Evolutionary conservation across 1,284 basidiomycete species (phyloP).

Genomic region (Microbotryomycetes sp.): DNA sequence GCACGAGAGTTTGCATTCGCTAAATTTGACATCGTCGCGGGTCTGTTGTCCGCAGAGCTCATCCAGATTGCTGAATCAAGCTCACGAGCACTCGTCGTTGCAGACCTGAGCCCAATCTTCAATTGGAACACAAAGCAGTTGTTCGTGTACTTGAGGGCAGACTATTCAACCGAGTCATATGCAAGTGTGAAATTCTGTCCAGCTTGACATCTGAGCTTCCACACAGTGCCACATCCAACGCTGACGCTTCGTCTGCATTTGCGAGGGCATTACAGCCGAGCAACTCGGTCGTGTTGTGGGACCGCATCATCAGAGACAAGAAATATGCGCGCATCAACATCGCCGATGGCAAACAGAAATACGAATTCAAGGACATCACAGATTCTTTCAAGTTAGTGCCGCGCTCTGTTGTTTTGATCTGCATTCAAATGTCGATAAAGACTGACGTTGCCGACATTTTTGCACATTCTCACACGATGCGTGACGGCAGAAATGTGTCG

Average conservation of each 20-base stretch:
- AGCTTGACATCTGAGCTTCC: not conserved
- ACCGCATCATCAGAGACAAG: constrained; percentile 69
- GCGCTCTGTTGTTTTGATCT: not conserved
- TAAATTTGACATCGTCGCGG: constrained; percentile 68
- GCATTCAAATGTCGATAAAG: not conserved
- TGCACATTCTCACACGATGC: too few relatives aligned
- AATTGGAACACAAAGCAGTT: constrained; percentile 93
- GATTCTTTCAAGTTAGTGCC: constrained; percentile 65
- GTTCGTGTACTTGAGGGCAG: constrained; percentile 73
- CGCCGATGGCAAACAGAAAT: constrained; percentile 65
- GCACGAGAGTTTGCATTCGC: constrained; percentile 67
- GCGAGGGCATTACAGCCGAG: constrained; percentile 51
- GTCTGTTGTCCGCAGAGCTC: constrained; percentile 45
- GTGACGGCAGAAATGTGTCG: constrained; percentile 52
- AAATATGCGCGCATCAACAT: constrained; percentile 65
- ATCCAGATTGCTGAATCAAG: constrained; percentile 12
- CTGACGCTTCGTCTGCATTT: constrained; percentile 9
- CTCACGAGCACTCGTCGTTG: constrained; percentile 36
- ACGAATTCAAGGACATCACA: constrained; percentile 70
- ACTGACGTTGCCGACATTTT: too few relatives aligned
- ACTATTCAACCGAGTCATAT: constrained; percentile 64
- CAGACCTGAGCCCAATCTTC: constrained; percentile 73
- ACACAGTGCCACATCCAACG: not conserved
- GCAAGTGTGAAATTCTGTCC: constrained; percentile 48
- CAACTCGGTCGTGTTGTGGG: constrained; percentile 85